A percentile compares a stretch with the other conserved stretches of the same genome.
Conservation (phyloP, 768 basidiomycete species). For the Kwoniella heveanensis region DNA sequence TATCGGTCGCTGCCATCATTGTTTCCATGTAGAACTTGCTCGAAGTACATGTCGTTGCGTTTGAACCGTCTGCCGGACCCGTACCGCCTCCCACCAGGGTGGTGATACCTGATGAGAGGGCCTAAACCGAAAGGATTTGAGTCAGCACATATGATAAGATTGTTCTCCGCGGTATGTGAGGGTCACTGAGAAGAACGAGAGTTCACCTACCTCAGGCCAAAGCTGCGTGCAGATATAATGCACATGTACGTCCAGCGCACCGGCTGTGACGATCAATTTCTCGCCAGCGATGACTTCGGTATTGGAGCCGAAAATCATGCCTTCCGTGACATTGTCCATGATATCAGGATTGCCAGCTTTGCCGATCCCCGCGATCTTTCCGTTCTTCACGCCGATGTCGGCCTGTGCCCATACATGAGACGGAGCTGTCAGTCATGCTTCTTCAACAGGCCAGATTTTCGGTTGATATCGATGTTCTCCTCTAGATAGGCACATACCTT, state of each 20-base stretch:
- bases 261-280: conserved; percentile 88
- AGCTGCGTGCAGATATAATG: conserved; percentile 96
- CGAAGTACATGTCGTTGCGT: conserved; percentile 92
- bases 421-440: no score
- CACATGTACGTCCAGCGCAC: conserved; percentile 85
- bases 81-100: conserved; percentile 97
- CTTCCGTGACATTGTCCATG: conserved; percentile 74
- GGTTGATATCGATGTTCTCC: no score
- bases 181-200: no score
- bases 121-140: conserved; percentile 24
- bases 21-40: conserved; percentile 83
- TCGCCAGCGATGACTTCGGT: conserved; percentile 97
- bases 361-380: conserved; percentile 82
- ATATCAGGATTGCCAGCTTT: conserved; percentile 96
- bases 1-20: conserved; percentile 91
- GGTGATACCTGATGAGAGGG: conserved; percentile 67
- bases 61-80: conserved; percentile 84
- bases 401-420: no score
- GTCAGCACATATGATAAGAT: no score
- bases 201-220: conserved; percentile 70
- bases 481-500: no score
- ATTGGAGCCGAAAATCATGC: conserved; percentile 79
- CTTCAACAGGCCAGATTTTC: no score
- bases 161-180: no score
- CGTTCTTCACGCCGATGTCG: conserved; percentile 87